Conservation (phyloP, 1,284 basidiomycete genomes). For the Ceratobasidium papillatum region DNA sequence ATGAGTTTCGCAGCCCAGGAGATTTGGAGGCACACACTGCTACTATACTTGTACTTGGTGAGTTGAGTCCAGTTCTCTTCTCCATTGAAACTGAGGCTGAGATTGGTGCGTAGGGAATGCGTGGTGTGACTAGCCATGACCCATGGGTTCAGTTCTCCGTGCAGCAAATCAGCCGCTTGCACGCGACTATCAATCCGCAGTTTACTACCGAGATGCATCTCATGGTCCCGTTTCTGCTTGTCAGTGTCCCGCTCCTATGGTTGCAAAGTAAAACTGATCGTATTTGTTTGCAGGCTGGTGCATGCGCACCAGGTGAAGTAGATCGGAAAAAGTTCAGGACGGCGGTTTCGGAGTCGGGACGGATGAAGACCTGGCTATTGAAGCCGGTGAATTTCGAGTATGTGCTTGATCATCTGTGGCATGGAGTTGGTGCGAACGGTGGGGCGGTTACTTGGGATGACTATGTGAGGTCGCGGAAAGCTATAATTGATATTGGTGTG, state of each 20-base stretch:
- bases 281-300: background rate
- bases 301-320: background rate
- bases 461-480: constrained; percentile 13
- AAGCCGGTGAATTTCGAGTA: background rate
- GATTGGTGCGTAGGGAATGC: constrained; percentile 4
- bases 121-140: constrained; percentile 11
- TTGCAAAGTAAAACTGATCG: no score
- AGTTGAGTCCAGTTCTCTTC: background rate
- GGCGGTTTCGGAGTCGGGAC: background rate
- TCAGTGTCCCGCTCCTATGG: background rate
- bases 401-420: constrained; percentile 31
- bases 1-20: constrained; percentile 18
- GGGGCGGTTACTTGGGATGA: constrained; percentile 11
- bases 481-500: background rate
- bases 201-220: background rate
- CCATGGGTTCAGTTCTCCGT: constrained; percentile 11
- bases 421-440: background rate
- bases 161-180: background rate
- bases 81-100: background rate
- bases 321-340: background rate
- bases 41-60: constrained; percentile 31
- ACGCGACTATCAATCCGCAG: background rate
- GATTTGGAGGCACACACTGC: constrained; percentile 10
- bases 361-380: background rate
- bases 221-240: background rate